Base-by-base conservation (phyloP, 108 stramenopile genomes). In the Nannochloropsis oceanica region DNA sequence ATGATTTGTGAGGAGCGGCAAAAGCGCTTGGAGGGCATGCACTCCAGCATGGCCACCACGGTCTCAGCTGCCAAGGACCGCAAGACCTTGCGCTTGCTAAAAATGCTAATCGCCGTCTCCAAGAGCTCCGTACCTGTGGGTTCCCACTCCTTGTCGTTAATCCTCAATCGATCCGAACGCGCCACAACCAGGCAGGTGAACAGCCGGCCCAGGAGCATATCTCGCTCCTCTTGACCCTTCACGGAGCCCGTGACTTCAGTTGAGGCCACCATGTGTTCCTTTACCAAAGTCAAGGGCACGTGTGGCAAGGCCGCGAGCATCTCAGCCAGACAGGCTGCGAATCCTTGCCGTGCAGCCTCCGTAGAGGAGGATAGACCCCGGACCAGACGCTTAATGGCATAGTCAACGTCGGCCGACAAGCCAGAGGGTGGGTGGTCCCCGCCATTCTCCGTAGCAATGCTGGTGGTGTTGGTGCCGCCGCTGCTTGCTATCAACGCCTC, bases 341-440 rank as follows among this genome's bases (percentile, higher is more conserved):
- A 90, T 22, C 89, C 89, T 84, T 90, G 89, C 20, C 89, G 43
- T 18, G 89, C 89, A 2, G 84, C 79, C 80, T 90, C 88, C 24
- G 88, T 86, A 81, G 88, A 89, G 84, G 86, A 87, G 86, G 84
- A 89, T 43, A 90, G 26, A 12, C 89, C 89, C 24, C 88, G 89
- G 34, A 90, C 86, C 44, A 90, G 84, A 12, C 89, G 89, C 86
- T 89, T 89, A 44, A 90, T 80, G 18, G 89, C 89, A 27, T 90
- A 90, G 8, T 27, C 89, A 9, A 46, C 83, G 50, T 89, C 89
- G 22, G 80, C n/a, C 22, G 80, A 25, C 80, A 73, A 73, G n/a
- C 22, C 22, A 9, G 59, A 73, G 18, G 59, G 59, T n/a, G 2
- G 59, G 5, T n/a, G 18, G n/a, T 73, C n/a, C n/a, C 59, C 59